phyloP scores from a whole-genome alignment of 2,329 filamentous ascomycete genomes.

The Corinectria fuckeliana region DNA sequence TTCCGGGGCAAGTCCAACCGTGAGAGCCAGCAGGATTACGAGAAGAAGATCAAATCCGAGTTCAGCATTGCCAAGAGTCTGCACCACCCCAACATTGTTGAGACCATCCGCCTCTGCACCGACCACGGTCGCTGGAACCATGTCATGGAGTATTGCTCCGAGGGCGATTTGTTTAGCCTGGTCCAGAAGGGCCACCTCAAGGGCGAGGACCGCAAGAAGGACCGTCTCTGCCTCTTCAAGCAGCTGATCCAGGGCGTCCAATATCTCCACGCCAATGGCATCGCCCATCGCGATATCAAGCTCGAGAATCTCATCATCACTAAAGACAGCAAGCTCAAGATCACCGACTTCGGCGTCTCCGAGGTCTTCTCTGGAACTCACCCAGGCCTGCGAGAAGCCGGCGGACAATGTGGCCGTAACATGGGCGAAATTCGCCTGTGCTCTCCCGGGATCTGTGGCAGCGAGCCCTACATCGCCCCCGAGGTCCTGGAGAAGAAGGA shows the following conservation, averaged over 20 bases:
- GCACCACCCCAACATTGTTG: constrained; percentile 86
- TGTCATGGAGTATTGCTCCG: constrained; percentile 90
- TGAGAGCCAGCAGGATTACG: constrained; percentile 77
- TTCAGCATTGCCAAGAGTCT: constrained; percentile 86
- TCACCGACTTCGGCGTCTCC: constrained; percentile 90
- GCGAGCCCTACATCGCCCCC: constrained; percentile 84
- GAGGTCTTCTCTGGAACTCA: constrained; percentile 85
- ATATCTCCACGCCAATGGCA: constrained; percentile 83
- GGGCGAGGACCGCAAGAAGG: constrained; percentile 66
- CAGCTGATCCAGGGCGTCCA: constrained; percentile 82
- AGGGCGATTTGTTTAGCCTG: constrained; percentile 80
- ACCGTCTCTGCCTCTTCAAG: constrained; percentile 87
- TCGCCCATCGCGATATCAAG: constrained; percentile 91
- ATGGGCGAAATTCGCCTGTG: constrained; percentile 77
- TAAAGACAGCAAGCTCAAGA: constrained; percentile 82
- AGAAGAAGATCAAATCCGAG: constrained; percentile 90
- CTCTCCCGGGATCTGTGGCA: constrained; percentile 82
- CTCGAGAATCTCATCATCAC: constrained; percentile 85
- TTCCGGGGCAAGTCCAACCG: constrained; percentile 75
- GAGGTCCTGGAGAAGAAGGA: constrained; percentile 76
- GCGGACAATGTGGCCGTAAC: constrained; percentile 74
- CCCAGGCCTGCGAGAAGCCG: constrained; percentile 75
- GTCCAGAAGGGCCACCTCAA: constrained; percentile 75
- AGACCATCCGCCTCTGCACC: constrained; percentile 77
- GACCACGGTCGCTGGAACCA: constrained; percentile 83